Base-by-base conservation (phyloP, 371 early-diverging fungal genomes). In the Batkoa obscura region DNA sequence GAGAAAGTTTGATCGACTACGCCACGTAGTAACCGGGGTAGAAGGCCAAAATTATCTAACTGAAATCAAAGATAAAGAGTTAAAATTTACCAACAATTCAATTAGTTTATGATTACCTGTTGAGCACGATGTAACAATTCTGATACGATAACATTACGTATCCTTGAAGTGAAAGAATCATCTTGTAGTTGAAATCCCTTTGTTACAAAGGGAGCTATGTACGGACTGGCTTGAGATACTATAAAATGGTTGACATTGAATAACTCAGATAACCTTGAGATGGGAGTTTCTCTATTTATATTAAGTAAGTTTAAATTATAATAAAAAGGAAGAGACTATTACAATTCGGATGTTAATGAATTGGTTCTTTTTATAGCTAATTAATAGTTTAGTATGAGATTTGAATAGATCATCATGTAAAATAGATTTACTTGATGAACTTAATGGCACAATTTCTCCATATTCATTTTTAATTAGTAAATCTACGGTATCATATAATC, bases 171-270 rank as follows among this genome's bases (percentile, higher is more conserved):
- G 12, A 69, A 50, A 0, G 76, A 58, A 58, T 73, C 66, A 51
- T 65, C 63, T 37, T 70, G 71, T n/a, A 71, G 60, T 38, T 69
- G 70, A 51, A 74, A 66, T n/a, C 71, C 72, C 10, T 70, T 72
- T 2, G 72, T 60, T 59, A 78, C 69, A 49, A 81, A 81, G 0
- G 81, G 81, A 41, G 78, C 75, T 45, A 77, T 72, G 60, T 73
- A 75, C 0, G 77, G 69, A 55, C 73, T 78, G 3, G 81, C 81
- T 60, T 83, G 80, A 0, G 82, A 81, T 0, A 85, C 80, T 52
- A 85, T 82, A 60, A 81, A 79, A 60, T 83, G 80, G 48, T 83
- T 85, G 15, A 82, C 83, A 50, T 83, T 81, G 51, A 83, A 83
- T 1, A 85, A 66, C 54, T 85, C 83, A 1, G 80, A 72, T 4